Evolutionary conservation across 2,329 filamentous ascomycete genomes (phyloP), one percentile per base, ranked within the genome.

Genomic region (Neofusicoccum parvum): DNA sequence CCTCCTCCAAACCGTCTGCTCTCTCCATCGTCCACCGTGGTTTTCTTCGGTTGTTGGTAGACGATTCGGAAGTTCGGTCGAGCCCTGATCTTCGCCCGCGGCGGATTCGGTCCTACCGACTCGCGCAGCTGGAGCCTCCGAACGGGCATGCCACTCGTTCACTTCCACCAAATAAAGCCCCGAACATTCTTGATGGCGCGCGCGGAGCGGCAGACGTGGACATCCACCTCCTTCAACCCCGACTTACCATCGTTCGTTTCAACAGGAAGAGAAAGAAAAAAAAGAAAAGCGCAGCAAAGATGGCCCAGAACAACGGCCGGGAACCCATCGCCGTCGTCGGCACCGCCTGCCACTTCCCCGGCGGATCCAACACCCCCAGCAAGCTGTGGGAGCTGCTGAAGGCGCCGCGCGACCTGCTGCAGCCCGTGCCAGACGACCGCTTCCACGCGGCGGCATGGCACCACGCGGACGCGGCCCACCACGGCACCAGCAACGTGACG

Each of bases 311-410:
- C 27, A 32, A 5, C 27, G 27, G 27, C 46, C 12, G 37, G 32
- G 64, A 67, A 48, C 72, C 72, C 17, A 75, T 78, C 62, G 79
- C 79, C n/a, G 74, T 81, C 15, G 72, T 81, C 65, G 79, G 79
- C 49, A 77, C 78, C 66, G 70, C 73, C 20, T 72, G 70, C 53
- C 69, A 72, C 12, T 68, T 74, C 17, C 70, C 74, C 1, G 73
- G 73, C 27, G 68, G 65, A 17, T 69, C 69, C 6, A 68, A 62
- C 7, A 70, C 69, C 1, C 72, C 72, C 0, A 70, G 72, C 45
- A 70, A 74, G 36, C 72, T 75, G n/a, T 75, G 70, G 70, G 70
- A 73, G 53, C 63, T 75, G 53, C 36, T 65, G 11, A 64, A 70
- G 15, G 34, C 65, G 0, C 76, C 75, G 0, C 66, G 73, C 0